Conservation (phyloP, 345 rosid genomes). For the Psidium friedrichsthalianum region DNA sequence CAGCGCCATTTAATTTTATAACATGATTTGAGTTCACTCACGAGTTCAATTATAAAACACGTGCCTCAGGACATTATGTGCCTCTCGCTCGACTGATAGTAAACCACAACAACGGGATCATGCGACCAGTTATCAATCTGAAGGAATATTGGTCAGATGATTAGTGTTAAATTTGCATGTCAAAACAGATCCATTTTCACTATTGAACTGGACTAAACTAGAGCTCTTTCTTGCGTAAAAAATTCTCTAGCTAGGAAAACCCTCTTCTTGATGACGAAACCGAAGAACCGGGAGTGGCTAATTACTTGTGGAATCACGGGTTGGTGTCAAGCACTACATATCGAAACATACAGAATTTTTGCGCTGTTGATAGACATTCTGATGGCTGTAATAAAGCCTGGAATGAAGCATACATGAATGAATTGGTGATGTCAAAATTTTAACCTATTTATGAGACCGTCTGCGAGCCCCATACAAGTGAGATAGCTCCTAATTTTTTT, state of each 20-base stretch:
- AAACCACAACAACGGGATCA: not conserved
- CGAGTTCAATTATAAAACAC: not conserved
- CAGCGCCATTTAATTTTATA: not conserved
- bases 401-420: not conserved
- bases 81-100: not conserved
- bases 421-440: not conserved
- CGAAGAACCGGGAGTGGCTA: not conserved
- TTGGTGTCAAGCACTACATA: too few relatives aligned
- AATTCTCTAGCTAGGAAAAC: not conserved
- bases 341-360: too few relatives aligned
- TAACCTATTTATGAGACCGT: not conserved
- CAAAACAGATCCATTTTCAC: not conserved
- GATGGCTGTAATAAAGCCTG: not conserved
- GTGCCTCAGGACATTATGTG: not conserved
- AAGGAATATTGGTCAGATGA: not conserved
- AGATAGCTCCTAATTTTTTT: not conserved
- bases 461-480: not conserved
- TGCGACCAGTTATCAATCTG: not conserved
- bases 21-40: not conserved
- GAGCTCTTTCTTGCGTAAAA: not conserved
- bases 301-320: too few relatives aligned
- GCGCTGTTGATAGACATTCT: not conserved
- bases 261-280: not conserved
- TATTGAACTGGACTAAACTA: not conserved
- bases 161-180: not conserved